These are phyloP conservation scores for Alloteropsis angusta DNA, from an alignment of 202 grass and related monocot species.

Conservation along the genomic window DNA sequence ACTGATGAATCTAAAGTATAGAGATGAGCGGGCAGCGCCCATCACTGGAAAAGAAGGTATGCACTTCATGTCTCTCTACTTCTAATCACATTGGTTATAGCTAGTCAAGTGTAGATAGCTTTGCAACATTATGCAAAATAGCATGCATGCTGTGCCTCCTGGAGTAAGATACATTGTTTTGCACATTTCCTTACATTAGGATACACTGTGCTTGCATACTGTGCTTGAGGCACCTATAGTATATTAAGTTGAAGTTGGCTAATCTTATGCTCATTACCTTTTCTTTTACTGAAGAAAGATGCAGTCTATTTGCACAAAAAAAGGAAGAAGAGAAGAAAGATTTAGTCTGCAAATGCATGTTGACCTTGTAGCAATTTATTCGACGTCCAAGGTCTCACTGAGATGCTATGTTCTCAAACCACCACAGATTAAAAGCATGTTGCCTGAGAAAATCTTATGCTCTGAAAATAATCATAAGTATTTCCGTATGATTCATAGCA, in stretches of 20 bases:
- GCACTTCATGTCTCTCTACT: background rate
- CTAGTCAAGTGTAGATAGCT: background rate
- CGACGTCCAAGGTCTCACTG: background rate
- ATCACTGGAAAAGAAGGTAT: constrained; percentile 54
- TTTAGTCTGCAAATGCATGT: background rate
- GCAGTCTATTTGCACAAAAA: background rate
- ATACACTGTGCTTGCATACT: background rate
- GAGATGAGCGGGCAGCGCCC: constrained; percentile 67
- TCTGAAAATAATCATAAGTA: background rate
- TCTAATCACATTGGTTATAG: background rate
- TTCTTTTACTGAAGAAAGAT: background rate
- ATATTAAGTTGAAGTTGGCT: background rate
- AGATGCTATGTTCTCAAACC: background rate
- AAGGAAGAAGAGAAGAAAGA: background rate
- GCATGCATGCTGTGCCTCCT: background rate
- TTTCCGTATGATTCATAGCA: background rate
- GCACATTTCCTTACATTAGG: background rate
- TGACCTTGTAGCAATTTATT: background rate
- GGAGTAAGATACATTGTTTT: background rate
- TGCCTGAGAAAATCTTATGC: background rate
- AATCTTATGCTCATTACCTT: background rate
- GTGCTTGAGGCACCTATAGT: background rate
- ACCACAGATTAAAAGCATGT: background rate
- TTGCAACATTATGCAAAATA: background rate
- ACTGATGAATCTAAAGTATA: constrained; percentile 91